Base-by-base conservation (phyloP, 169 alveolate genomes). In the Cryptosporidium meleagridis region DNA sequence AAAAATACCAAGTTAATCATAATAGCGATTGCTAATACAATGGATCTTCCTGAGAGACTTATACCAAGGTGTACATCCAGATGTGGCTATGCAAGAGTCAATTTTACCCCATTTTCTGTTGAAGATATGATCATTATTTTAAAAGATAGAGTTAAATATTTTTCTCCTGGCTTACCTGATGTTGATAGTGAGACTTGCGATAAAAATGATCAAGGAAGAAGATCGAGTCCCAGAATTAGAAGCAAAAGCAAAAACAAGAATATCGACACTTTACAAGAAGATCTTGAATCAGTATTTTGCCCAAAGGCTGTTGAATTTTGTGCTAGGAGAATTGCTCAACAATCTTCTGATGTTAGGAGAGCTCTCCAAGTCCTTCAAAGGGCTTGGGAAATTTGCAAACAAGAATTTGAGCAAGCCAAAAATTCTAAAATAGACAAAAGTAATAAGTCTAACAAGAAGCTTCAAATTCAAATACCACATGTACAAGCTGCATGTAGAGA, bases 31-130 rank as follows among this genome's bases (percentile, higher is more conserved):
- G 93, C 95, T 10, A 93, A 93, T 53, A 93, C 95, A 4, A 93
- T 93, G 95, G 95, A 93, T 53, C 71, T 93, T 9, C 95, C 95
- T 23, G 95, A 93, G 39, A 87, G 91, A 52, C 51, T 93, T 55
- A 67, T 84, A 35, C 85, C 85, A n/a, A 93, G 93, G 73, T 92
- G 93, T 53, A 59, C 69, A 14, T 80, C 89, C 14, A 31, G 89
- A 12, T 80, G 89, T 80, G 89, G 89, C 5, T 62, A 80, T 41
- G 89, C 89, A 26, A 61, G 89, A 80, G n/a, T 80, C n/a, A 80
- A 80, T 33, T 80, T 80, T 48, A 45, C 62, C 37, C 89, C 89
- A 23, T 80, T 80, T 62, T 44, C 75, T 23, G 89, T 80, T n/a
- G 75, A 80, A 21, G 89, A 80, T 23, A 80, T 80, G 89, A 44